These are phyloP conservation scores for Tuber umbilicatum DNA, from an alignment of 495 filamentous ascomycete genomes.

Conservation along the genomic window DNA sequence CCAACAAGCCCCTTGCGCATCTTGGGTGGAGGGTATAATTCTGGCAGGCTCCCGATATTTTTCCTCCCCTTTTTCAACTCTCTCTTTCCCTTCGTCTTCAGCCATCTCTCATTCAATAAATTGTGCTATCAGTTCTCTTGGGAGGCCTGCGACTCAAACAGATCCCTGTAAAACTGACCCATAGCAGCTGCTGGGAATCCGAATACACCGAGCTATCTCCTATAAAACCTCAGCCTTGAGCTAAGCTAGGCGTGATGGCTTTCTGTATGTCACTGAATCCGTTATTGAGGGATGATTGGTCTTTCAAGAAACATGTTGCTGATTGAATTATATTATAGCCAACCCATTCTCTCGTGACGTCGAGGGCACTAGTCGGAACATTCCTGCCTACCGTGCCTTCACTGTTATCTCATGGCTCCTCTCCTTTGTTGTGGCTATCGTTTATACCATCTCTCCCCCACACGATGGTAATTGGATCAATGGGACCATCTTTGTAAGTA, in stretches of 20 bases:
- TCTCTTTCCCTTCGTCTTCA: not conserved
- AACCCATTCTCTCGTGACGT: conserved; percentile 42
- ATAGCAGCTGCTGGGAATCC: not conserved
- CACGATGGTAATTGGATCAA: conserved; percentile 53
- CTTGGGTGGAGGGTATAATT: not conserved
- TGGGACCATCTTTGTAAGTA: conserved; percentile 38
- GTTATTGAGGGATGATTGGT: not conserved
- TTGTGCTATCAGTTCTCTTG: not conserved
- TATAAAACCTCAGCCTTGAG: not conserved
- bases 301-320: not conserved
- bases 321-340: conserved; percentile 24
- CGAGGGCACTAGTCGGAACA: conserved; percentile 43
- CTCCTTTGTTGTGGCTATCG: conserved; percentile 59
- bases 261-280: conserved; percentile 1
- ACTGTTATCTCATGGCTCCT: conserved; percentile 67
- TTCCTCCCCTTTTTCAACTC: not conserved
- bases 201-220: not conserved
- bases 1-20: not conserved
- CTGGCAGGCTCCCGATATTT: not conserved
- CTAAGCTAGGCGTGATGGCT: not conserved
- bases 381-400: conserved; percentile 56
- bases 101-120: not conserved
- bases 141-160: not conserved
- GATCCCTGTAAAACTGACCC: not conserved
- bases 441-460: conserved; percentile 60